These are phyloP conservation scores for Pleurotus citrinopileatus DNA, from an alignment of 768 basidiomycete species.

Conservation along the genomic window DNA sequence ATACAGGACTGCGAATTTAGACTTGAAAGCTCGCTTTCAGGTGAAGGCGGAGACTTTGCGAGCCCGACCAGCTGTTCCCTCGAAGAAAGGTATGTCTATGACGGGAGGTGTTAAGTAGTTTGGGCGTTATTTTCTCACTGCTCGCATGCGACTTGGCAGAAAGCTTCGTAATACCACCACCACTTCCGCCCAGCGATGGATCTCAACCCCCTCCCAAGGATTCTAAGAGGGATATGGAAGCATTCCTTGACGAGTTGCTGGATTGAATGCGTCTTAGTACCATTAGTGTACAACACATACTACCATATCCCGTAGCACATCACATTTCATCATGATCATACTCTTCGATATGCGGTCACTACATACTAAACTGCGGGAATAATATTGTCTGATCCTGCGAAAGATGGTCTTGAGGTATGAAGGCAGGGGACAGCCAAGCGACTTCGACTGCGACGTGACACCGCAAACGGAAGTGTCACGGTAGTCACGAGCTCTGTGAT, in stretches of 20 bases:
- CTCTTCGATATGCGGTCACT: no score
- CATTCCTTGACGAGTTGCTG: conserved; percentile 67
- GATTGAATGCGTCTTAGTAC: conserved; percentile 21
- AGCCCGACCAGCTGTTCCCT: conserved; percentile 27
- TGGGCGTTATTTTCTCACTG: no score
- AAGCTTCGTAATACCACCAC: conserved; percentile 38
- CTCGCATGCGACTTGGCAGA: neutral
- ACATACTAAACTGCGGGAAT: no score
- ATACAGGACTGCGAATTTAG: conserved; percentile 26
- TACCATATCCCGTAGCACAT: no score
- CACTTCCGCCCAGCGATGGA: conserved; percentile 46
- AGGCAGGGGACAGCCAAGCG: neutral
- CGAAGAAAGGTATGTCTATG: conserved; percentile 31
- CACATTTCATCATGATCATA: no score
- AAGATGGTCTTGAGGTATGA: neutral
- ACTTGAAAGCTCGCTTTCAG: conserved; percentile 56
- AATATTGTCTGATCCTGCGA: no score
- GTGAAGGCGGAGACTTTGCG: conserved; percentile 51
- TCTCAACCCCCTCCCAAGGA: conserved; percentile 28
- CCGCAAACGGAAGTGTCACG: neutral
- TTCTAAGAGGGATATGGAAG: conserved; percentile 63
- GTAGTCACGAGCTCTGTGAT: neutral
- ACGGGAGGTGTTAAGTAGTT: no score
- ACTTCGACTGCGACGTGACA: no score
- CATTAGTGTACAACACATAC: no score